Percentiles rank a stretch among this genome's conserved stretches.
phyloP scores from a whole-genome alignment of 345 rosid species.

The Populus euphratica region DNA sequence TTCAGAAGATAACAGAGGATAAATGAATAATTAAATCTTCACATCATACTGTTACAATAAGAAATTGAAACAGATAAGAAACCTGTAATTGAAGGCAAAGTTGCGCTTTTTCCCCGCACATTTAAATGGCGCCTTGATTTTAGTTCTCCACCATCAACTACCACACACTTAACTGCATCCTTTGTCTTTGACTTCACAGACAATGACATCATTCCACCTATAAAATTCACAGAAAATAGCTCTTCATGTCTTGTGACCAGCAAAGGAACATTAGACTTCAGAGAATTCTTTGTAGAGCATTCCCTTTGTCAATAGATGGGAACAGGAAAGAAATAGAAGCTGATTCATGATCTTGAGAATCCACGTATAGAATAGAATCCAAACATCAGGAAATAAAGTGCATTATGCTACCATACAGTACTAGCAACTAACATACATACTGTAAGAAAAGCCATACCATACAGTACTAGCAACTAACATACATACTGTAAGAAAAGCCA shows the following conservation, averaged over 20 bases:
- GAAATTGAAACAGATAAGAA: conserved; percentile 7
- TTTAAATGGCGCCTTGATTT: conserved; percentile 96
- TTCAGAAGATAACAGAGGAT: conserved; percentile 1
- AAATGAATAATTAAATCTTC: conserved; percentile 5
- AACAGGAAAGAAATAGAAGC: neutral
- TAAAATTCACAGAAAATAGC: conserved; percentile 19
- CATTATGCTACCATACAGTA: neutral
- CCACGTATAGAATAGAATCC: neutral
- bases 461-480: neutral
- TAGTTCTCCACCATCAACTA: conserved; percentile 89
- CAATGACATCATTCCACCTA: conserved; percentile 99
- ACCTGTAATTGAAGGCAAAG: conserved; percentile 97
- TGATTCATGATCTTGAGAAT: neutral
- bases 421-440: neutral
- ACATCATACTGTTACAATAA: conserved; percentile 11
- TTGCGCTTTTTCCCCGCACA: conserved; percentile 96
- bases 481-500: neutral
- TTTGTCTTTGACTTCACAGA: conserved; percentile 76
- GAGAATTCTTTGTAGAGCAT: neutral
- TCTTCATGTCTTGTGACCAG: conserved; percentile 9
- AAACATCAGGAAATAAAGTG: neutral
- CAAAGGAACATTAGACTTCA: neutral
- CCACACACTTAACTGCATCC: conserved; percentile 69
- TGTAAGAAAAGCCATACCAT: neutral
- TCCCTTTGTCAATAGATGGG: neutral